Evolutionary conservation across 129 eudicot species (phyloP).

Genomic region (Calendula officinalis): DNA sequence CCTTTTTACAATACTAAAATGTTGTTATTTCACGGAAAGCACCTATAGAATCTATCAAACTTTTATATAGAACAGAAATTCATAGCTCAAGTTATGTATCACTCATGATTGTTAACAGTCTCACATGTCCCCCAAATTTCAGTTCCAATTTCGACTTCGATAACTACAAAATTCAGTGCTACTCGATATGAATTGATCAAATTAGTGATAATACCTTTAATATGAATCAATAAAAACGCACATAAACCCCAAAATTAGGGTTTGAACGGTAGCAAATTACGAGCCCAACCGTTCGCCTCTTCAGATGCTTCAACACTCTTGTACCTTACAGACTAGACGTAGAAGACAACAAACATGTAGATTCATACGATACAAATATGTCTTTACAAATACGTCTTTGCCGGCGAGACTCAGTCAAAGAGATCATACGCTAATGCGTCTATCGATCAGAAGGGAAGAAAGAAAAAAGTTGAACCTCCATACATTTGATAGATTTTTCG

Average conservation of each 20-base stretch:
- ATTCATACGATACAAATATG: slow-evolving; percentile 1
- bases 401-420: slow-evolving; percentile 27
- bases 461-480: not conserved
- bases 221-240: not conserved
- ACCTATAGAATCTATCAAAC: slow-evolving; percentile 13
- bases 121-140: not conserved
- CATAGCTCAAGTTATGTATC: not conserved
- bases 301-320: not conserved
- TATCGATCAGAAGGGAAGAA: too few species aligned
- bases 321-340: not conserved
- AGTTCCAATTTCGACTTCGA: not conserved
- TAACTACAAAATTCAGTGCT: not conserved
- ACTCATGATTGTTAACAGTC: not conserved
- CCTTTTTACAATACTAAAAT: slow-evolving; percentile 11
- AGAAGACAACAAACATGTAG: slow-evolving; percentile 13
- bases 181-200: not conserved
- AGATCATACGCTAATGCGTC: slow-evolving; percentile 16
- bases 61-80: not conserved
- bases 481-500: not conserved
- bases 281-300: slow-evolving; percentile 13
- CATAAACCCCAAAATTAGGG: slow-evolving; percentile 16
- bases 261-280: slow-evolving; percentile 10
- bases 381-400: slow-evolving; percentile 7
- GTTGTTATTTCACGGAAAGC: not conserved
- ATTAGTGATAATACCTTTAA: slow-evolving; percentile 9